Evolutionary conservation across 352 stramenopile genomes (phyloP).

Genomic region (Elongisporangium anandrum): DNA sequence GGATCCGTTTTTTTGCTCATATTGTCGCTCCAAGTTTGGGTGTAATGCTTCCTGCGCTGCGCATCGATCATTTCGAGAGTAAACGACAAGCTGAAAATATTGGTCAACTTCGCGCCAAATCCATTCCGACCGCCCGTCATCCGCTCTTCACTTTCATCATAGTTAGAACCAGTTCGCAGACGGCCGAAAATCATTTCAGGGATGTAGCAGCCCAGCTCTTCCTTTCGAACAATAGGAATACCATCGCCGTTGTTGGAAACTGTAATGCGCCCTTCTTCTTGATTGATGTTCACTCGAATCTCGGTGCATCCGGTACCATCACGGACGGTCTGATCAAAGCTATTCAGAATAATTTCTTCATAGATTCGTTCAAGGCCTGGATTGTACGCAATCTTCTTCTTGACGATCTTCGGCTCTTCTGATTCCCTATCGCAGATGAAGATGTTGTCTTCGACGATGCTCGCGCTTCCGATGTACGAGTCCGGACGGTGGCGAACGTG

Average conservation of each 20-base stretch:
- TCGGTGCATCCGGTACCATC: not conserved
- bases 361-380: not conserved
- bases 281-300: not conserved
- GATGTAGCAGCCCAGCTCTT: not conserved
- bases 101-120: not conserved
- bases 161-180: not conserved
- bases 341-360: slow-evolving; percentile 3
- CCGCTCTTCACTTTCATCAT: not conserved
- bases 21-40: not conserved
- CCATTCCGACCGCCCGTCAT: not conserved
- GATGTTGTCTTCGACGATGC: no score
- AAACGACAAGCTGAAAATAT: slow-evolving; percentile 1
- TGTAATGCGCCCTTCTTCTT: not conserved
- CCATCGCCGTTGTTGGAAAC: slow-evolving; percentile 3
- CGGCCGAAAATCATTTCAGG: slow-evolving; percentile 3
- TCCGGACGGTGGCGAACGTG: no score
- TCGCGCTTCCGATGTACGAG: no score
- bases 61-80: slow-evolving; percentile 2
- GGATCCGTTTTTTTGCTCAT: not conserved
- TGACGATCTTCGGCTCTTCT: no score
- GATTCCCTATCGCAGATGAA: no score
- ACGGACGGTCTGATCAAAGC: not conserved
- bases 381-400: no score
- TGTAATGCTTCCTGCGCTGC: not conserved
- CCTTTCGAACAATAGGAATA: slow-evolving; percentile 1